phyloP scores from a whole-genome alignment of 1,284 basidiomycete genomes.

The Sanguinoderma infundibulare region DNA sequence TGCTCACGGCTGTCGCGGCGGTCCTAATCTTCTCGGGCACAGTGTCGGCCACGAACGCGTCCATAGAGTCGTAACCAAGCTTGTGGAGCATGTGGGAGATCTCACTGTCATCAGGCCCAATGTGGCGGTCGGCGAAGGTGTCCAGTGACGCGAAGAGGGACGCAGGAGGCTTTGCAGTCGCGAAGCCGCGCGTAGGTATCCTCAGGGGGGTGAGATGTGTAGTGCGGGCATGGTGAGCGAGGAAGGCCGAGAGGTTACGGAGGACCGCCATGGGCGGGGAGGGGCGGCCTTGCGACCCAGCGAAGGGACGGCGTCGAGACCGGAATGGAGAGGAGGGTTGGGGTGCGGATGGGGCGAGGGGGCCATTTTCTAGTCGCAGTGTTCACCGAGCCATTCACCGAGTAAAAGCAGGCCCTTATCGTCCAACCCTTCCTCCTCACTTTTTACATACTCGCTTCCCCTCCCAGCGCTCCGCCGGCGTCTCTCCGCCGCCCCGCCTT shows the following conservation, averaged over 20 bases:
- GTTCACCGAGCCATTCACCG: constrained; percentile 72
- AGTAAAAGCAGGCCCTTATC: constrained; percentile 49
- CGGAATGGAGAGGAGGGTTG: constrained; percentile 22
- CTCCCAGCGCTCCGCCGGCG: constrained; percentile 26
- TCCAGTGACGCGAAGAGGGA: constrained; percentile 84
- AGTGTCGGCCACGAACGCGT: constrained; percentile 82
- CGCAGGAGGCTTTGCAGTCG: constrained; percentile 59
- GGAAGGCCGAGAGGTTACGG: constrained; percentile 47
- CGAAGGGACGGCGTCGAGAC: constrained; percentile 20
- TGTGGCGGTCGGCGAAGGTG: constrained; percentile 86
- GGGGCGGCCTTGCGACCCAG: constrained; percentile 20
- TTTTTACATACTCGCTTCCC: constrained; percentile 17
- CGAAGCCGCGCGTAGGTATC: constrained; percentile 45
- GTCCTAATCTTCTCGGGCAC: constrained; percentile 85
- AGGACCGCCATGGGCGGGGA: constrained; percentile 48
- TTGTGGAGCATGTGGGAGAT: constrained; percentile 78
- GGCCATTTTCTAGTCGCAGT: constrained; percentile 32
- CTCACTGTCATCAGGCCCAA: constrained; percentile 85
- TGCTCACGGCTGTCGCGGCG: constrained; percentile 60
- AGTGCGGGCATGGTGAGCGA: constrained; percentile 17
- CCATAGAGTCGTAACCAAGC: constrained; percentile 86
- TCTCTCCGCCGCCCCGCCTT: constrained; percentile 5
- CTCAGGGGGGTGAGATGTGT: not conserved
- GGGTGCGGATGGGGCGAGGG: constrained; percentile 29
- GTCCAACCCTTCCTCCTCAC: constrained; percentile 28